Evolutionary conservation across 2,329 filamentous ascomycete species (phyloP).

Genomic region (Mycosphaerelloides madeirae): DNA sequence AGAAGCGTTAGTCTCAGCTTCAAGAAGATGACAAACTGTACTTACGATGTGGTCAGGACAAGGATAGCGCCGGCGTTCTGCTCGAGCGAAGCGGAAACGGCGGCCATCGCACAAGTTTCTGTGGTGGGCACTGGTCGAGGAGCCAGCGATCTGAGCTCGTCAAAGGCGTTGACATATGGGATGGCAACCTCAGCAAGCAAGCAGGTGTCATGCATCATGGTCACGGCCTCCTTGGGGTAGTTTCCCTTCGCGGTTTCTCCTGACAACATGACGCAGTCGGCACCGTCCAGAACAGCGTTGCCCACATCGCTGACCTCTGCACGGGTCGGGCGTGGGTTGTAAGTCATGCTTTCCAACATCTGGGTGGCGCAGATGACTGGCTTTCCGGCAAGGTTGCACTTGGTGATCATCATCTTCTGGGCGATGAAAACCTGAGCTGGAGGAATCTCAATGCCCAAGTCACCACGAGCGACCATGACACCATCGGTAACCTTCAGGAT

Average conservation of each 20-base stretch:
- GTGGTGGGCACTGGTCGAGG: constrained; percentile 79
- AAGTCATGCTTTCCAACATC: constrained; percentile 99
- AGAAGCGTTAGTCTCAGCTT: constrained; percentile 80
- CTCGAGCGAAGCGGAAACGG: constrained; percentile 90
- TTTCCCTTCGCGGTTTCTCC: constrained; percentile 97
- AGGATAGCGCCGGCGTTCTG: constrained; percentile 95
- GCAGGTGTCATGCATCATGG: constrained; percentile 98
- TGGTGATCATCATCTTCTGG: constrained; percentile 99
- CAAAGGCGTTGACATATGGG: constrained; percentile 92
- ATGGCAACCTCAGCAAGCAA: constrained; percentile 95
- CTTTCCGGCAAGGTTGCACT: constrained; percentile 99
- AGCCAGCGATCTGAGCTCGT: constrained; percentile 82
- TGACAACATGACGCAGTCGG: constrained; percentile 99
- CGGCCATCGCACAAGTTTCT: constrained; percentile 95
- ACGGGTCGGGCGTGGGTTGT: constrained; percentile 96
- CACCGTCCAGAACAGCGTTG: constrained; percentile 94
- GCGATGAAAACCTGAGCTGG: constrained; percentile 98
- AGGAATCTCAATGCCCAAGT: constrained; percentile 96
- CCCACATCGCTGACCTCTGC: constrained; percentile 98
- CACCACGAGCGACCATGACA: constrained; percentile 99
- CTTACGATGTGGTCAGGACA: constrained; percentile 82
- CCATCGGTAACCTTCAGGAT: constrained; percentile 94
- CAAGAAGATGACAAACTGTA: constrained; percentile 67
- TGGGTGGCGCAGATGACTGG: constrained; percentile 98
- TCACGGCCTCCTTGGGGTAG: constrained; percentile 88